Evolutionary conservation across 1,284 basidiomycete species (phyloP).

Genomic region (Ceratobasidium theobromae): DNA sequence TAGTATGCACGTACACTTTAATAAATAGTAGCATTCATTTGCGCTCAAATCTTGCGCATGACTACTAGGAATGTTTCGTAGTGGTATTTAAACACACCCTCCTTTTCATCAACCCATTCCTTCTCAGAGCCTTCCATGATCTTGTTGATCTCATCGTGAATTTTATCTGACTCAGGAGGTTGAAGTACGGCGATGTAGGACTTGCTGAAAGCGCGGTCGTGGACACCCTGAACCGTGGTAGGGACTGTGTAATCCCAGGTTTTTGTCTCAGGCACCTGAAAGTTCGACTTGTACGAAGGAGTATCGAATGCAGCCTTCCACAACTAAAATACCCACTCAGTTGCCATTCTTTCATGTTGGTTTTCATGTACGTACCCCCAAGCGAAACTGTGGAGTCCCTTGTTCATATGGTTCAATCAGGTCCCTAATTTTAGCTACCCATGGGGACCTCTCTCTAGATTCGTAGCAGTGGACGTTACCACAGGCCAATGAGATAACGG

Average conservation of each 20-base stretch:
- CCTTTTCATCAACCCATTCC: conserved; percentile 52
- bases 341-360: conserved; percentile 53
- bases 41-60: conserved; percentile 1
- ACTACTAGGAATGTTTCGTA: conserved; percentile 54
- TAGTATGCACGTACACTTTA: neutral
- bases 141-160: conserved; percentile 51
- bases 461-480: neutral
- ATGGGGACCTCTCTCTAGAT: conserved; percentile 57
- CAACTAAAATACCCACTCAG: conserved; percentile 47
- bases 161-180: conserved; percentile 53
- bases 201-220: conserved; percentile 68
- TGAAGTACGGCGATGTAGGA: conserved; percentile 68
- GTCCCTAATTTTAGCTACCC: conserved; percentile 70
- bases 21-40: neutral
- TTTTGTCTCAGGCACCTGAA: conserved; percentile 47
- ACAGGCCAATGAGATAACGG: neutral
- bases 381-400: conserved; percentile 71
- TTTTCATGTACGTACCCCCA: conserved; percentile 63
- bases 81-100: conserved; percentile 57
- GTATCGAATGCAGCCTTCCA: conserved; percentile 50
- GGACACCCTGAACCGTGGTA: conserved; percentile 41
- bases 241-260: conserved; percentile 28
- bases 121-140: conserved; percentile 53
- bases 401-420: conserved; percentile 63
- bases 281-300: conserved; percentile 51